Percentiles rank a stretch among this genome's conserved stretches.
Evolutionary conservation across 495 filamentous ascomycete species (phyloP).

Genomic region (Xylaria curta): DNA sequence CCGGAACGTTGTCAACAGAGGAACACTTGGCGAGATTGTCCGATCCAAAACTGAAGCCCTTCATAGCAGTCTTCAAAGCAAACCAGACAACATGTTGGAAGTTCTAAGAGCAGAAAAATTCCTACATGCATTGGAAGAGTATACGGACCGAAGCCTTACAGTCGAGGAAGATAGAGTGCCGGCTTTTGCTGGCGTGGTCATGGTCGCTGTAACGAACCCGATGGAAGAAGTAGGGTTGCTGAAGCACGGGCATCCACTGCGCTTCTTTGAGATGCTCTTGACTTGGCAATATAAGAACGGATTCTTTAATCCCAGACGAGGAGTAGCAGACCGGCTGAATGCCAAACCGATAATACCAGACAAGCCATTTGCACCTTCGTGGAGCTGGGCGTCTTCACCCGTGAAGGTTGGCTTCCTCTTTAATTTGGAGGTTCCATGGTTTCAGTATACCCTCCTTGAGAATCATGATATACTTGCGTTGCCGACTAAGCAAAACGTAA

Average conservation of each 20-base stretch:
- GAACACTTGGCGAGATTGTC: not conserved
- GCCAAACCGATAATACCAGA: not conserved
- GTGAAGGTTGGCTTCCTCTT: not conserved
- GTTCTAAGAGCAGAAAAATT: not conserved
- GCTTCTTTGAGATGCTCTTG: slow-evolving; percentile 6
- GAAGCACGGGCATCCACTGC: slow-evolving; percentile 16
- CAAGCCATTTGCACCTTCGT: slow-evolving; percentile 1
- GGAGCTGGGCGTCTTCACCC: slow-evolving; percentile 19
- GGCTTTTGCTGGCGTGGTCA: slow-evolving; percentile 8
- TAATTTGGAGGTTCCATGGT: not conserved
- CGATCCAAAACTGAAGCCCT: not conserved
- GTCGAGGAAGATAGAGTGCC: slow-evolving; percentile 6
- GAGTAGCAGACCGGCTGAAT: not conserved
- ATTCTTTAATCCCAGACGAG: not conserved
- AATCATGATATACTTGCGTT: slow-evolving; percentile 18
- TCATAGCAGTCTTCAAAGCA: not conserved
- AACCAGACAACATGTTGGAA: not conserved
- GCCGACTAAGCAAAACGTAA: not conserved
- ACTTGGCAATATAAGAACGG: not conserved
- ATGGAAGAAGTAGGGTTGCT: not conserved
- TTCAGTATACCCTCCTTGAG: slow-evolving; percentile 1
- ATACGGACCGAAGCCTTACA: not conserved
- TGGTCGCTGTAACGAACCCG: not conserved
- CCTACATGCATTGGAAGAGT: not conserved
- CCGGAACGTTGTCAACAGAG: not conserved